Evolutionary conservation across 75 land plant species (phyloP).

Genomic region (Cryptomeria japonica): DNA sequence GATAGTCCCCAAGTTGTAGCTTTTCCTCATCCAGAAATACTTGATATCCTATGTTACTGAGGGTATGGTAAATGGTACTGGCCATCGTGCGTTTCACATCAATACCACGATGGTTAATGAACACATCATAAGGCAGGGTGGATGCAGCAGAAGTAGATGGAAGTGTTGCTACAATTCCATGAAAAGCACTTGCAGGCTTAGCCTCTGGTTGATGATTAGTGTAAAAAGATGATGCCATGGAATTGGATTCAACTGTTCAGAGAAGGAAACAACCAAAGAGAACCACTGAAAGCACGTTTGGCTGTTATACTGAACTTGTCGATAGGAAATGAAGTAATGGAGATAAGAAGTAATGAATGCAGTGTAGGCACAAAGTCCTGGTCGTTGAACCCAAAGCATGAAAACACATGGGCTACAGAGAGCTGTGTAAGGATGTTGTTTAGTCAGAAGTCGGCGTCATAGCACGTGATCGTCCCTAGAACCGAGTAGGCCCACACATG

Average conservation of each 20-base stretch:
- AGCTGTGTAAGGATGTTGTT: too few relatives aligned
- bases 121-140: not conserved
- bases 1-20: not conserved
- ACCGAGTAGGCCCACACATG: too few relatives aligned
- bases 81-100: not conserved
- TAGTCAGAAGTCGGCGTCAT: too few relatives aligned
- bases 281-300: not conserved
- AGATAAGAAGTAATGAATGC: too few relatives aligned
- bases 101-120: not conserved
- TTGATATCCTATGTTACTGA: not conserved
- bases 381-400: too few relatives aligned
- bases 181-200: not conserved
- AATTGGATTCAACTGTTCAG: not conserved
- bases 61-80: not conserved
- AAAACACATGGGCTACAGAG: too few relatives aligned
- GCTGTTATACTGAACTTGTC: not conserved
- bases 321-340: too few relatives aligned
- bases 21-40: not conserved
- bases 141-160: not conserved
- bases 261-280: too few relatives aligned
- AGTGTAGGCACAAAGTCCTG: too few relatives aligned
- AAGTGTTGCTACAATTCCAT: not conserved
- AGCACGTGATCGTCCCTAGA: too few relatives aligned
- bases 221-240: not conserved
- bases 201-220: not conserved